A percentile compares a stretch with the other conserved stretches of the same genome.
Evolutionary conservation across 805 yeast genomes (phyloP).

Genomic region (Kodamaea neixiangensis): DNA sequence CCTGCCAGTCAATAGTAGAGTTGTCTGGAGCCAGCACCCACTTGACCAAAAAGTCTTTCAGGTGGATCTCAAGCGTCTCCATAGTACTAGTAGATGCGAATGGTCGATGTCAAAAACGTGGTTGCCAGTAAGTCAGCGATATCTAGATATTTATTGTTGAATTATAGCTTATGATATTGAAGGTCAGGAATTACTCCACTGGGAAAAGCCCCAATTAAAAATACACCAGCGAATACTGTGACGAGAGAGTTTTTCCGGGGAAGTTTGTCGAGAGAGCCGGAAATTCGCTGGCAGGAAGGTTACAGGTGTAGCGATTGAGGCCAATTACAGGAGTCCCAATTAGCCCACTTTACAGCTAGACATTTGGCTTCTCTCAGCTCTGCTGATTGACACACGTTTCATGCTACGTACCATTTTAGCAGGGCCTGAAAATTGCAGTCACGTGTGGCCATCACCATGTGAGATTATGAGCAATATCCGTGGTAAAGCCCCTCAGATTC

Average conservation of each 20-base stretch:
- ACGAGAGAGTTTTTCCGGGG: constrained; percentile 3
- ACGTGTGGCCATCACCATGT: background rate
- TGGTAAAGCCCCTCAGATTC: background rate
- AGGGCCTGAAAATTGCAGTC: background rate
- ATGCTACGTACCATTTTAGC: background rate
- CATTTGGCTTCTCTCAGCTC: background rate
- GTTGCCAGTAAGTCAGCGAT: background rate
- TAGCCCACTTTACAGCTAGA: background rate
- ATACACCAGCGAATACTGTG: background rate
- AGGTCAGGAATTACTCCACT: constrained; percentile 2
- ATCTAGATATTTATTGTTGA: background rate
- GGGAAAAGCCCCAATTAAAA: constrained; percentile 3
- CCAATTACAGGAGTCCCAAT: background rate
- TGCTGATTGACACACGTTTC: background rate
- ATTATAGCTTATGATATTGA: background rate
- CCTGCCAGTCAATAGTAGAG: constrained; percentile 71
- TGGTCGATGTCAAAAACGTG: background rate
- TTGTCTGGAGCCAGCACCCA: constrained; percentile 83
- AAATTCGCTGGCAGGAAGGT: background rate
- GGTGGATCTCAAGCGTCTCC: constrained; percentile 91
- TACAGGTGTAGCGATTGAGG: background rate
- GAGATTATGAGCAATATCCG: background rate
- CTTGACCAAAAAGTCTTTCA: constrained; percentile 84
- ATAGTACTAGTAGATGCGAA: constrained; percentile 33
- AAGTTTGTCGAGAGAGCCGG: background rate